Conservation (phyloP, 2,329 filamentous ascomycete species). For the Sordariomycetes sp. region DNA sequence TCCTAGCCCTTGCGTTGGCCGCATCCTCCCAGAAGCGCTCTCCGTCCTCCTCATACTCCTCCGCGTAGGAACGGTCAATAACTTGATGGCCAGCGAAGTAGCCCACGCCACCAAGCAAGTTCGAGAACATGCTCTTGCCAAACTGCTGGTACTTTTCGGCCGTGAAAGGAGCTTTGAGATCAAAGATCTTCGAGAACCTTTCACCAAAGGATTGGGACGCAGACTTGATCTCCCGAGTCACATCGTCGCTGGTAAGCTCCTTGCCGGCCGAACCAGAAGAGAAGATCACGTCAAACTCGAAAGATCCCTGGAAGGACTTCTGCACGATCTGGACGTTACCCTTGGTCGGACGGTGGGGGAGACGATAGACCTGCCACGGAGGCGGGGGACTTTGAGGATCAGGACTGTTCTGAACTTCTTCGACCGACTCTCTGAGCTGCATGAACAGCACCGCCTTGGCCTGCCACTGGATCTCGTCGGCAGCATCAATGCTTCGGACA, state of each 20-base stretch:
- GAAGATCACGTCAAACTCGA: conserved; percentile 90
- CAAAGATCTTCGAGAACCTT: conserved; percentile 58
- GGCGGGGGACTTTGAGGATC: conserved; percentile 63
- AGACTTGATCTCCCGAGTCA: conserved; percentile 61
- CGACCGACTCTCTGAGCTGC: conserved; percentile 41
- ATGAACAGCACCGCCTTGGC: conserved; percentile 56
- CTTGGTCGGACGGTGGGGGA: conserved; percentile 55
- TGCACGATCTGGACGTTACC: conserved; percentile 86
- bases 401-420: conserved; percentile 37
- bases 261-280: conserved; percentile 63
- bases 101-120: conserved; percentile 85
- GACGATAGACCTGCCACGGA: conserved; percentile 75
- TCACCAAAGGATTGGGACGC: conserved; percentile 61
- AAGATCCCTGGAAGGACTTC: conserved; percentile 82
- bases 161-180: conserved; percentile 67
- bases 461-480: conserved; percentile 72
- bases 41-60: conserved; percentile 89
- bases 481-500: conserved; percentile 61
- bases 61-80: conserved; percentile 83
- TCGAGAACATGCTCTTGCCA: conserved; percentile 86
- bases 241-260: conserved; percentile 46
- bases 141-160: conserved; percentile 67
- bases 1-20: conserved; percentile 64
- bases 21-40: conserved; percentile 95
- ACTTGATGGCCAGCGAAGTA: conserved; percentile 88